Evolutionary conservation across 257 asterid species (phyloP), one percentile per base, ranked within the genome.

Genomic region (Osmanthus fragrans): DNA sequence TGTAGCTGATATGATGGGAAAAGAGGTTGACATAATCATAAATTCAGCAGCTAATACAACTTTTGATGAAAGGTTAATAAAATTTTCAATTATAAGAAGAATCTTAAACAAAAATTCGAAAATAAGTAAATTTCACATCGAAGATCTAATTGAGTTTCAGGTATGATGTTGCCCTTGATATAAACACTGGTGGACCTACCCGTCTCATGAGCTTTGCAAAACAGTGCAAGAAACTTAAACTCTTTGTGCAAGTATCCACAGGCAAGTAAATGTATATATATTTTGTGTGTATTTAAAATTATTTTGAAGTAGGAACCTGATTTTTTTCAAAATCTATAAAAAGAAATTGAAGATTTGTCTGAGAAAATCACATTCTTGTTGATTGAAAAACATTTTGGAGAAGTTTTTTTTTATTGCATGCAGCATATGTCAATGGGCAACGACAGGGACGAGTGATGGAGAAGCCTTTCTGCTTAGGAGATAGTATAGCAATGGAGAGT

Each of bases 341-440:
- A 39, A 39, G 45, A 39, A 39, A 39, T 39, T 39, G 45, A 39
- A 25, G 16, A 11, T 42, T 67, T 76, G 34, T 76, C 70, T 75
- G 63, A 51, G 25, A 51, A 39, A 51, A 16, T 51, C 63, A 51
- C 63, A 16, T 3, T 51, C 65, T 4, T 15, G 58, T 47, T 47
- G 58, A 15, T 47, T 47, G 21, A n/a, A n/a, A 11, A 56, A 56
- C 25, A 60, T 21, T 3, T 60, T 10, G 68, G 68, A 60, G 68
- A 60, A 3, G 15, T 60, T 23, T 60, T 25, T 45, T 34, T 27
- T 51, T 45, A n/a, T 70, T 77, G 33, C 21, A 30, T 23, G 73
- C 94, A 96, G 99, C 99, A 70, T 96, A 96, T 81, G 99, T 93
- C 42, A 96, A 96, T 77, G 99, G 99, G 69, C 89, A 87, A 82